Percentiles rank a stretch among this genome's conserved stretches.
These are phyloP conservation scores for Ramaria rubella DNA, from an alignment of 768 basidiomycete genomes.

Conservation along the genomic window DNA sequence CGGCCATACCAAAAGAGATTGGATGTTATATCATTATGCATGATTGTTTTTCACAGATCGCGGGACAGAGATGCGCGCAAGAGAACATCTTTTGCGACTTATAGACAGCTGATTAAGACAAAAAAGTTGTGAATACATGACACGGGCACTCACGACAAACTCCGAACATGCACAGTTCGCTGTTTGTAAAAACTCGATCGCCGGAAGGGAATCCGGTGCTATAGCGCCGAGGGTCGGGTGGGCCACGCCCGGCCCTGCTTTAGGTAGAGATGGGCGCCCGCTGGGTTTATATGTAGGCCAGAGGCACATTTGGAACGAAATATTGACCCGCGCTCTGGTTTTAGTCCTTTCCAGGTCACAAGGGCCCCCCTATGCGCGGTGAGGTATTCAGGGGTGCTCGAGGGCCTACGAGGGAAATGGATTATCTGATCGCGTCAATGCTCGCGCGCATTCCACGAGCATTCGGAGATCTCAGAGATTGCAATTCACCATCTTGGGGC, in stretches of 20 bases:
- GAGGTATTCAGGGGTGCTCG: not conserved
- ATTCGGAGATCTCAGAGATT: constrained; percentile 1
- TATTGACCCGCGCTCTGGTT: not conserved
- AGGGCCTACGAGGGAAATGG: not conserved
- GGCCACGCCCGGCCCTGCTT: not conserved
- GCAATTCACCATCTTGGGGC: not conserved
- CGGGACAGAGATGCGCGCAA: too few species aligned
- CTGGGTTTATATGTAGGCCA: not conserved
- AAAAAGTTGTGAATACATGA: too few species aligned
- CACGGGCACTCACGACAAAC: not conserved
- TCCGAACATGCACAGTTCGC: not conserved
- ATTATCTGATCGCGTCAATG: not conserved
- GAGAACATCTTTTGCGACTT: too few species aligned
- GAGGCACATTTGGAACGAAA: not conserved
- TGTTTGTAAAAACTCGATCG: not conserved
- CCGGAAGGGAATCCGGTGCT: not conserved
- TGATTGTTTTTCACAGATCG: too few species aligned
- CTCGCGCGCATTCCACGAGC: not conserved
- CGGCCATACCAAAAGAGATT: too few species aligned
- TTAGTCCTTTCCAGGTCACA: not conserved
- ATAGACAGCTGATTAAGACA: too few species aligned
- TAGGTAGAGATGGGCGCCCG: constrained; percentile 2
- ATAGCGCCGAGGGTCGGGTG: not conserved
- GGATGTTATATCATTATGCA: too few species aligned
- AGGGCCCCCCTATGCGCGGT: not conserved